Base-by-base conservation (phyloP, 192 early-diverging fungal species). In the Coemansia sp. region DNA sequence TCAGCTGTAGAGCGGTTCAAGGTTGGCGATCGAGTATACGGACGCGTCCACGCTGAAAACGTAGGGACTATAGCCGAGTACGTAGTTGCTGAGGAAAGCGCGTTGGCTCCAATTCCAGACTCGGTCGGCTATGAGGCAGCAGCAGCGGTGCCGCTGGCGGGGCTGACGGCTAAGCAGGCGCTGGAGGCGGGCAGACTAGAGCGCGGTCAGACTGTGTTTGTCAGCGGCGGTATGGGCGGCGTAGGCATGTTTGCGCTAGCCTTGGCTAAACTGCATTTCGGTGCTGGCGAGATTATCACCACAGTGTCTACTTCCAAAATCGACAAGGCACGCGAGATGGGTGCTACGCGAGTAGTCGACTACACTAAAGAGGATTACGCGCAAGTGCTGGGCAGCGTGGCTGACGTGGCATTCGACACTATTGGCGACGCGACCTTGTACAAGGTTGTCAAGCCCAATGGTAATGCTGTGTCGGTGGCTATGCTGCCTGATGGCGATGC, bases 171-270 rank as follows among this genome's bases (percentile, higher is more conserved):
- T 19, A 77, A 72, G 42, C 71, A 79, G 71, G 77, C 66, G 7
- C 46, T 88, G 32, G 82, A 81, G 47, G 26, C 50, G 4, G 50
- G 52, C 1, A 67, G 70, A 2, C 68, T 77, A 11, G 21, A 73
- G 33, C 53, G 47, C 6, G 76, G 69, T 9, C 55, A 78, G 21
- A 57, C 71, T 6, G 17, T 86, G 50, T 77, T 86, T 72, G 77
- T 90, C 8, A 85, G 76, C 58, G 89, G 72, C 6, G 89, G 89
- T 0, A 69, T 86, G 58, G 86, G 85, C 52, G 86, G 88, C 32
- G 80, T 88, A 19, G 89, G 87, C 5, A 72, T 74, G 70, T 80
- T 88, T 66, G 89, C 74, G 6, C 64, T 89, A 10, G 55, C 61
- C 4, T 60, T 88, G 40, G 84, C 84, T 14, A 73, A 78, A 61